Conservation (phyloP, 1,284 basidiomycete species). For the Fereydounia khargensis region DNA sequence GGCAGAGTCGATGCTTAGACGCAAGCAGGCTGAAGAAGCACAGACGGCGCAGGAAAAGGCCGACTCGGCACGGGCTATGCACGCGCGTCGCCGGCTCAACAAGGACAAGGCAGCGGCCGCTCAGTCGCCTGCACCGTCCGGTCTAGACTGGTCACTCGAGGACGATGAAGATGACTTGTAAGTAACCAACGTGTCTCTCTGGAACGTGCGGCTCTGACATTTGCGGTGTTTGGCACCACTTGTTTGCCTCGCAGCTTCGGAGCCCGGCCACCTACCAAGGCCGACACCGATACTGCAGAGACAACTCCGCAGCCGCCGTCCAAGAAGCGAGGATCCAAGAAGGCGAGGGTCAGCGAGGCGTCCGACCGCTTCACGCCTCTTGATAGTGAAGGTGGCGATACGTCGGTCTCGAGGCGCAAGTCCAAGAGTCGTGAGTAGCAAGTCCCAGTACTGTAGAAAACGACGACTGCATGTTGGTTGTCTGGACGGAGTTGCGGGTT, state of each 20-base stretch:
- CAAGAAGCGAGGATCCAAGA: slow-evolving; percentile 12
- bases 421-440: slow-evolving; percentile 13
- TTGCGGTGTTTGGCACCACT: too few species aligned
- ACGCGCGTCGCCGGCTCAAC: slow-evolving; percentile 45
- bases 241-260: slow-evolving; percentile 21
- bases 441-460: slow-evolving; percentile 37
- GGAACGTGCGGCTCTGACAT: too few species aligned
- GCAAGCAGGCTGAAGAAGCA: slow-evolving; percentile 55
- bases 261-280: slow-evolving; percentile 31
- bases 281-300: slow-evolving; percentile 32
- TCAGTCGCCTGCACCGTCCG: slow-evolving; percentile 11
- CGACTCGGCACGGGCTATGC: slow-evolving; percentile 48
- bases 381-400: slow-evolving; percentile 13
- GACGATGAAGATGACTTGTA: slow-evolving; percentile 57
- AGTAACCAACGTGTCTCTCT: slow-evolving; percentile 4
- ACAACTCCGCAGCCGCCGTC: slow-evolving; percentile 23
- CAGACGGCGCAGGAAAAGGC: slow-evolving; percentile 53
- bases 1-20: slow-evolving; percentile 55
- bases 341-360: slow-evolving; percentile 20
- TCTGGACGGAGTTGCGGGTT: too few species aligned
- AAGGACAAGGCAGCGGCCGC: slow-evolving; percentile 30
- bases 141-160: slow-evolving; percentile 46
- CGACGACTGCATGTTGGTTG: too few species aligned
- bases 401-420: slow-evolving; percentile 5
- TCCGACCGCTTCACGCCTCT: slow-evolving; percentile 26